These are phyloP conservation scores for Ogataea hybrid DNA, from an alignment of 1,139 yeast genomes.

Conservation along the genomic window DNA sequence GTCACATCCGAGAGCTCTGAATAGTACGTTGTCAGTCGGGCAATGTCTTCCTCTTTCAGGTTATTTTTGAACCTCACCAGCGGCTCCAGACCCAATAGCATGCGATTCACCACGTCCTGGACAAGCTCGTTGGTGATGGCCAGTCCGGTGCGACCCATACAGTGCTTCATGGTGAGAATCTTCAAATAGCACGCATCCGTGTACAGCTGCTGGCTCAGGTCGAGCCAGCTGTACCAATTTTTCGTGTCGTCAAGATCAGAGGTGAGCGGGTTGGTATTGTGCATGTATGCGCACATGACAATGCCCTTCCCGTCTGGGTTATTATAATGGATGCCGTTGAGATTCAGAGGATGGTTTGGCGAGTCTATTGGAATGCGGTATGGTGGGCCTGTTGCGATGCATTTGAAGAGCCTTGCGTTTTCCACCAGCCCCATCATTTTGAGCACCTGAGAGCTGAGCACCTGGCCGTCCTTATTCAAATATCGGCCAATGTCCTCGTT, in stretches of 20 bases:
- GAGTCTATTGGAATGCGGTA: slow-evolving; percentile 27
- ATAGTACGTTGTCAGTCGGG: slow-evolving; percentile 19
- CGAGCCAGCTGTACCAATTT: slow-evolving; percentile 52
- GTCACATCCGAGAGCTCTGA: slow-evolving; percentile 3
- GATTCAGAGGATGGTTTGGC: slow-evolving; percentile 30
- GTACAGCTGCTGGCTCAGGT: slow-evolving; percentile 50
- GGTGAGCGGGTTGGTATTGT: slow-evolving; percentile 28
- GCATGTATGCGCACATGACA: slow-evolving; percentile 31
- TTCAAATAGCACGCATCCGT: slow-evolving; percentile 44
- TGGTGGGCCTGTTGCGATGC: slow-evolving; percentile 30
- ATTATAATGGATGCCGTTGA: slow-evolving; percentile 20
- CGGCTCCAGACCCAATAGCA: slow-evolving; percentile 35
- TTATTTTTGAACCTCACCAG: slow-evolving; percentile 24
- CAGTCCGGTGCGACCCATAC: slow-evolving; percentile 33
- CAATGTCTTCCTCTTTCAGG: slow-evolving; percentile 15
- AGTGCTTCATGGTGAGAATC: slow-evolving; percentile 37
- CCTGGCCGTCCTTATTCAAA: slow-evolving; percentile 23
- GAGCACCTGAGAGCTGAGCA: slow-evolving; percentile 19
- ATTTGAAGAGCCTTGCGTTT: slow-evolving; percentile 28
- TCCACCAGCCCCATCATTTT: slow-evolving; percentile 24
- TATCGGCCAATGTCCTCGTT: slow-evolving; percentile 14
- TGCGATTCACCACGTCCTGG: slow-evolving; percentile 40
- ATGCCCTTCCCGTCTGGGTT: slow-evolving; percentile 32
- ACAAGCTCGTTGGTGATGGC: slow-evolving; percentile 39
- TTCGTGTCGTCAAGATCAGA: slow-evolving; percentile 21